Evolutionary conservation across 2,329 filamentous ascomycete species (phyloP).

Genomic region (Sclerotinia glacialis): DNA sequence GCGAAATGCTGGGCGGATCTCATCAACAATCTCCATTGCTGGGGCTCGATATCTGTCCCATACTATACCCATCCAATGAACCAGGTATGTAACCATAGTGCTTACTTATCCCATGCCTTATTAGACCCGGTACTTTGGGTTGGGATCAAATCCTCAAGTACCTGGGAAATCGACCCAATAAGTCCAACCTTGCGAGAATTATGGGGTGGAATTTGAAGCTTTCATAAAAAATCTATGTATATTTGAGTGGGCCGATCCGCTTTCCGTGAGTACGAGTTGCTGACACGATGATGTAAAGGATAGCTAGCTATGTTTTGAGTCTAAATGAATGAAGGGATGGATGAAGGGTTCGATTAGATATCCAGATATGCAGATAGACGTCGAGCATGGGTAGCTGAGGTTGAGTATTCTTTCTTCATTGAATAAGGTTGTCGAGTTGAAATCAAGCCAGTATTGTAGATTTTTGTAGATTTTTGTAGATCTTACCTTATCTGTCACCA

Average conservation of each 20-base stretch:
- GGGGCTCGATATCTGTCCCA: conserved; percentile 7
- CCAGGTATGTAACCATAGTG: background rate
- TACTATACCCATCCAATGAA: background rate
- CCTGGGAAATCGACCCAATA: background rate
- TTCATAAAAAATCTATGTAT: background rate
- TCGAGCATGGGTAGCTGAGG: too few relatives aligned
- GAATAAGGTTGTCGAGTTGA: conserved; percentile 1
- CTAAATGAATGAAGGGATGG: too few relatives aligned
- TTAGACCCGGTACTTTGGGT: conserved; percentile 9
- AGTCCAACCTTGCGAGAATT: conserved; percentile 11
- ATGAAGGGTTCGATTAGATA: background rate
- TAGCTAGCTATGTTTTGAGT: too few relatives aligned
- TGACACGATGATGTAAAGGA: too few relatives aligned
- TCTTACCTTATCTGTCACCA: conserved; percentile 4
- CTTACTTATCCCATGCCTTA: background rate
- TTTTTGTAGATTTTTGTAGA: too few relatives aligned
- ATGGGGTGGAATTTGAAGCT: background rate
- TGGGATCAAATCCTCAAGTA: background rate
- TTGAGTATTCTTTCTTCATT: background rate
- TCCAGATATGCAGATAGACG: too few relatives aligned
- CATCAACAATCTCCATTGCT: background rate
- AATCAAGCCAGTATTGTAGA: too few relatives aligned
- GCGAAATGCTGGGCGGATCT: conserved; percentile 7
- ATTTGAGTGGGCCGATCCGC: background rate
- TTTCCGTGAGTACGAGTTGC: background rate